Evolutionary conservation across 2,329 filamentous ascomycete genomes (phyloP), one percentile per base, ranked within the genome.

Genomic region (Clarireedia hainanense): DNA sequence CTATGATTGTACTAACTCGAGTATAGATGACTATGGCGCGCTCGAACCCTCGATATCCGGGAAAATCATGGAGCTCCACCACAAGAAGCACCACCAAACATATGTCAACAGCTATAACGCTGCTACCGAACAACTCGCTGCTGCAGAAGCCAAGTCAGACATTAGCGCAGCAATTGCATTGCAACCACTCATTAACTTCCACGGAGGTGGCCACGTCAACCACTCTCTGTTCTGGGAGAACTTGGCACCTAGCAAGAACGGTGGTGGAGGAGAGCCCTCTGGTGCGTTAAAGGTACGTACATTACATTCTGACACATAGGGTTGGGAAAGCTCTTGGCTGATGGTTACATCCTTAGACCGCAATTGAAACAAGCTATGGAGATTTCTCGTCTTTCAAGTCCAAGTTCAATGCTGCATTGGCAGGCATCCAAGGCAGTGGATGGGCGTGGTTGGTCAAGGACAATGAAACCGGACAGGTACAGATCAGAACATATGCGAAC

Each of bases 21-120:
- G 4, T 14, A 36, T 63, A 96, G 92, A 97, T 72, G 94, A 96
- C 80, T 99, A 96, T 74, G 89, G 87, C 70, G 94, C 91, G 52
- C 90, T 99, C 67, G 94, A 99, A 77, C 83, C 83, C 50, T 70
- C 78, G 68, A 84, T 96, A 76, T 91, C 87, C 49, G 87, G 88
- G 72, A 84, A 94, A 75, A 96, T 96, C 77, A 96, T 96, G 91
- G 89, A 95, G 77, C 83, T 95, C 47, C 91, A 96, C 80, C 88
- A 96, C 82, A 85, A 82, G 76, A 92, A 91, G 75, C 91, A 96
- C 80, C 91, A 96, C 78, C 85, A 92, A 74, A 91, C 91, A 68
- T 96, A 96, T 72, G 89, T 96, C 66, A 94, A 85, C 73, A 87
- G 86, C 71, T 88, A 89, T 78, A 96, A 96, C 77, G 80, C 85